Evolutionary conservation across 2,329 filamentous ascomycete species (phyloP).

Genomic region (Bipolaris zeicola): DNA sequence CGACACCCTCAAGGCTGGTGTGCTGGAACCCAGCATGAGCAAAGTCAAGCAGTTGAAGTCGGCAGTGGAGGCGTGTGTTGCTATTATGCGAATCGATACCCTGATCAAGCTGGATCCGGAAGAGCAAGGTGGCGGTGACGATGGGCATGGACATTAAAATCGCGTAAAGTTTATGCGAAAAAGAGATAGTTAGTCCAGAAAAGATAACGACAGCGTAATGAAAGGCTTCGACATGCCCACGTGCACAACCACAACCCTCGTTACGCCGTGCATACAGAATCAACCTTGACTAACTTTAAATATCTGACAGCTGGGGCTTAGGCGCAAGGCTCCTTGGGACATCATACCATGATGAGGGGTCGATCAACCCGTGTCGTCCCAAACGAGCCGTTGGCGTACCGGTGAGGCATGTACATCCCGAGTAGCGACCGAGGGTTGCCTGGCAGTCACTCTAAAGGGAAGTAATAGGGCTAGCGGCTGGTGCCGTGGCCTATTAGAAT

Average conservation of each 20-base stretch:
- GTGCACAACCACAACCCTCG: constrained; percentile 4
- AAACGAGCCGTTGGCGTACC: neutral
- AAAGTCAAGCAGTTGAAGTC: constrained; percentile 98
- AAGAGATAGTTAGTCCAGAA: constrained; percentile 17
- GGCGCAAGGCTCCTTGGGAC: neutral
- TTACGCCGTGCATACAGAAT: neutral
- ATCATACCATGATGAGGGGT: constrained; percentile 1
- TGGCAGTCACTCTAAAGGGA: constrained; percentile 8
- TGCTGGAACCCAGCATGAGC: constrained; percentile 96
- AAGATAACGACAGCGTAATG: constrained; percentile 20
- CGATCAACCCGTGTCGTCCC: neutral
- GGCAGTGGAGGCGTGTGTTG: constrained; percentile 96
- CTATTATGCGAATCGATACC: constrained; percentile 99
- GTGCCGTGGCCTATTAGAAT: constrained; percentile 5
- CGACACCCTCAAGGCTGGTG: constrained; percentile 91
- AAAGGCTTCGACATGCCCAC: constrained; percentile 14
- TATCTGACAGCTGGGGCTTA: neutral
- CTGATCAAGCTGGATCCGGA: constrained; percentile 97
- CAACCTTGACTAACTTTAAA: neutral
- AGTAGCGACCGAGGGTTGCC: constrained; percentile 4
- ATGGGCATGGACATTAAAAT: constrained; percentile 80
- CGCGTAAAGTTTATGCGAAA: neutral
- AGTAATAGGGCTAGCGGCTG: constrained; percentile 2
- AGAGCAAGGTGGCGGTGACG: constrained; percentile 73
- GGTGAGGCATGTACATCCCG: constrained; percentile 6